Percentiles rank a stretch among this genome's conserved stretches.
Conservation (phyloP, 257 asterid genomes). For the Datura wrightii region DNA sequence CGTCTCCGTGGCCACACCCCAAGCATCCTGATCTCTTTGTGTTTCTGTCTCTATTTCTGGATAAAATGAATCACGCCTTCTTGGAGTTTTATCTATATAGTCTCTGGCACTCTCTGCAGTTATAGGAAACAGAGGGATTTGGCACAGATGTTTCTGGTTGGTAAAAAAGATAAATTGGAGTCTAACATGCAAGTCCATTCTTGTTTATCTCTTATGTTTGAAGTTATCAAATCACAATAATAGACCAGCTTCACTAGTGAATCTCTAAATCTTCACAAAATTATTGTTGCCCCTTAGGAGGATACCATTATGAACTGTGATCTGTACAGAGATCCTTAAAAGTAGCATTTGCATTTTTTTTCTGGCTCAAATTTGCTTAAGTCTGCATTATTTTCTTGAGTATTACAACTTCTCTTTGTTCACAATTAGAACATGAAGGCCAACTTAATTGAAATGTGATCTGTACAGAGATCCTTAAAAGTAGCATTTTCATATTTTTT, state of each 20-base stretch:
- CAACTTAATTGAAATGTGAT: background rate
- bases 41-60: slow-evolving; percentile 4
- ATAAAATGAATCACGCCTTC: background rate
- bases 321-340: background rate
- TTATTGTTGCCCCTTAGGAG: background rate
- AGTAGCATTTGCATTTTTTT: background rate
- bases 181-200: slow-evolving; percentile 6
- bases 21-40: background rate
- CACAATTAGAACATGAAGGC: background rate
- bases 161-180: background rate
- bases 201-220: background rate
- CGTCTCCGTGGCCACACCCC: background rate
- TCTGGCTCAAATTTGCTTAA: background rate
- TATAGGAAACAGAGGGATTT: background rate
- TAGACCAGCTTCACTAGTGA: background rate
- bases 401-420: background rate
- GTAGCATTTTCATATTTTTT: background rate
- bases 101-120: background rate
- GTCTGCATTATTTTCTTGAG: background rate
- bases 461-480: background rate
- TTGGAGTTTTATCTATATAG: background rate
- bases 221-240: background rate
- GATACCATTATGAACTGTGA: background rate
- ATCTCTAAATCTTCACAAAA: background rate
- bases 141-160: slow-evolving; percentile 24